Percentiles rank a stretch among this genome's conserved stretches.
Conservation (phyloP, 208 protist species). For the Crithidia brevicula region DNA sequence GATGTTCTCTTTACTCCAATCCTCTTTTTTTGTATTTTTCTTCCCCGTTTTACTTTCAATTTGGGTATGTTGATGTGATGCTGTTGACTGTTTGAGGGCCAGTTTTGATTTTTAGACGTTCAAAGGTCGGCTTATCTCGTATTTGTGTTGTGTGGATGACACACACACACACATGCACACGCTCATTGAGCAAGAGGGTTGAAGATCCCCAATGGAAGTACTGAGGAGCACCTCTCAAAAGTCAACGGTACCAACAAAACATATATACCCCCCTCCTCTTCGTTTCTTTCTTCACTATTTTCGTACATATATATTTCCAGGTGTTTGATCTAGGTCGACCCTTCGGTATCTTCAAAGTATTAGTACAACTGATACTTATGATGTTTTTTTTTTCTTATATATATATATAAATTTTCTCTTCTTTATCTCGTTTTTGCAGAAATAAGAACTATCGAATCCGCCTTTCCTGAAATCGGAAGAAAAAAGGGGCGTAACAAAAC, state of each 20-base stretch:
- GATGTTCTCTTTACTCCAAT: background rate
- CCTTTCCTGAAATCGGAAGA: background rate
- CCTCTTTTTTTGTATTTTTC: slow-evolving; percentile 10
- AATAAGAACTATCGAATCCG: background rate
- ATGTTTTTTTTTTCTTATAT: slow-evolving; percentile 6
- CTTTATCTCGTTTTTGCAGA: slow-evolving; percentile 8
- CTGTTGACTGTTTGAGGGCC: no score
- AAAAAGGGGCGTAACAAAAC: background rate
- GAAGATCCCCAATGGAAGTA: no score
- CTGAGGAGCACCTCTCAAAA: no score
- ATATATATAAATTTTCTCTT: slow-evolving; percentile 5
- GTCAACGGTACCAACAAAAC: no score
- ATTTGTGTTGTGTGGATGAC: no score
- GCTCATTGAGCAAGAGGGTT: no score
- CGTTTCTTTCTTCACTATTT: background rate
- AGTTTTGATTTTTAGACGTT: no score
- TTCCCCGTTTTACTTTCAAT: background rate
- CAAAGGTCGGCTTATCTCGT: no score
- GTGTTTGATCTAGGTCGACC: background rate
- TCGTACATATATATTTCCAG: slow-evolving; percentile 13
- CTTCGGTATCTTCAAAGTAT: background rate
- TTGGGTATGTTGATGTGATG: background rate
- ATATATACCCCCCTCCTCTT: no score
- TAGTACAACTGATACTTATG: background rate
- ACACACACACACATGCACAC: no score